These are phyloP conservation scores for Kazachstania africana DNA, from an alignment of 805 yeast species.

Conservation along the genomic window DNA sequence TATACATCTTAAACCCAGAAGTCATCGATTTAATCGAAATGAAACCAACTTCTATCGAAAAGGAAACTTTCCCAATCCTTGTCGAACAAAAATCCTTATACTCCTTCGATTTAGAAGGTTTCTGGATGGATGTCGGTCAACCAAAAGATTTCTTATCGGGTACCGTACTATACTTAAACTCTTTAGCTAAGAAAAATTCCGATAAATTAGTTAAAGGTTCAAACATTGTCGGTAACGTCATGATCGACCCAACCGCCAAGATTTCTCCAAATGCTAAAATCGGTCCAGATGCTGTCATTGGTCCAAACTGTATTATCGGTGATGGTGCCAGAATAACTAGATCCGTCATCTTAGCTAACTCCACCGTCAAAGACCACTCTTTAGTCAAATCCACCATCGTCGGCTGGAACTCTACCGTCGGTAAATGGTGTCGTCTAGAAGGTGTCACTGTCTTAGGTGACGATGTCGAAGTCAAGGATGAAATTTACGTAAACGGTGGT, in stretches of 20 bases:
- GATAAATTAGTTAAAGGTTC: slow-evolving; percentile 55
- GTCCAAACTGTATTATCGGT: slow-evolving; percentile 91
- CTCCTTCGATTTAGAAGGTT: slow-evolving; percentile 96
- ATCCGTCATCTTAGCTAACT: slow-evolving; percentile 84
- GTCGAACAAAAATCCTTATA: slow-evolving; percentile 81
- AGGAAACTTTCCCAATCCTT: slow-evolving; percentile 96
- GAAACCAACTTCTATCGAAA: slow-evolving; percentile 98
- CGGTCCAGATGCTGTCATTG: slow-evolving; percentile 96
- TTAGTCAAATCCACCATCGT: slow-evolving; percentile 95
- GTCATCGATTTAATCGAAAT: slow-evolving; percentile 93
- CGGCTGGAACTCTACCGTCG: slow-evolving; percentile 98
- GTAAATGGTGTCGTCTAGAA: slow-evolving; percentile 98
- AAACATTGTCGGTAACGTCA: slow-evolving; percentile 78
- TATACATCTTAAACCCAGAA: slow-evolving; percentile 93
- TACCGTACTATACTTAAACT: slow-evolving; percentile 80
- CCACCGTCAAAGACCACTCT: slow-evolving; percentile 91
- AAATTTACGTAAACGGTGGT: slow-evolving; percentile 98
- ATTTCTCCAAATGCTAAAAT: slow-evolving; percentile 87
- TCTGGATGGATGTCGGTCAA: slow-evolving; percentile 99
- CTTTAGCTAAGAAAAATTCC: slow-evolving; percentile 73
- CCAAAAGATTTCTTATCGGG: slow-evolving; percentile 99
- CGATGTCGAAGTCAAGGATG: slow-evolving; percentile 97
- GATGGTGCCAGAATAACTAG: slow-evolving; percentile 98
- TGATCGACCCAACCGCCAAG: slow-evolving; percentile 91
- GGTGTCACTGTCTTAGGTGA: slow-evolving; percentile 97